Conservation (phyloP, 306 rosid genomes). For the Hippophae gyantsensis region DNA sequence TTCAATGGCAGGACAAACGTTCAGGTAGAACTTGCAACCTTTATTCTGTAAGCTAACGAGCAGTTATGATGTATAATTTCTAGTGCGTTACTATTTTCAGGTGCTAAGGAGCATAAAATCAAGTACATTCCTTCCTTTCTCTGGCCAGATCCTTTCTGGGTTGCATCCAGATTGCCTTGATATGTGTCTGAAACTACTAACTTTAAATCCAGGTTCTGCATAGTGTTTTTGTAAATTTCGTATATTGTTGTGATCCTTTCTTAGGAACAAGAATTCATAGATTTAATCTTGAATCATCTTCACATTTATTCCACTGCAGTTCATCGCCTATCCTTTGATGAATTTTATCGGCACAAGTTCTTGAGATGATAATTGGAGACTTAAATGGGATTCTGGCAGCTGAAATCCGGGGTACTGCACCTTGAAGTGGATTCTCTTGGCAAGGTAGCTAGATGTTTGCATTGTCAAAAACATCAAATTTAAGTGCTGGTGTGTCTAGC, state of each 20-base stretch:
- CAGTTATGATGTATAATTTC: not conserved
- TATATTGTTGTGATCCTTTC: not conserved
- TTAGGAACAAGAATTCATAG: not conserved
- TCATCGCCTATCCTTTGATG: slow-evolving; percentile 44
- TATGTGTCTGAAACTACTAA: slow-evolving; percentile 42
- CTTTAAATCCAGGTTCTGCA: slow-evolving; percentile 44
- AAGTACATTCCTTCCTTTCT: slow-evolving; percentile 43
- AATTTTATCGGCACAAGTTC: slow-evolving; percentile 45
- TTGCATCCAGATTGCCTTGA: slow-evolving; percentile 44
- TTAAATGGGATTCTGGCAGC: not conserved
- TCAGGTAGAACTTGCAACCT: slow-evolving; percentile 30
- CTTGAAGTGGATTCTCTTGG: not conserved
- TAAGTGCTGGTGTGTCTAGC: not conserved
- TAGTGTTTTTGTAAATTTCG: not conserved
- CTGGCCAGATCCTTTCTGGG: slow-evolving; percentile 26
- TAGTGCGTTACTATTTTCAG: slow-evolving; percentile 14
- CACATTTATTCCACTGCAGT: slow-evolving; percentile 23
- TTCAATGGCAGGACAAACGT: slow-evolving; percentile 48
- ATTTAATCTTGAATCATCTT: slow-evolving; percentile 5
- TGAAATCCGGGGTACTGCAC: not conserved
- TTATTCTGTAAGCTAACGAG: not conserved
- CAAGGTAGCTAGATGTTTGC: not conserved
- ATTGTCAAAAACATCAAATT: not conserved
- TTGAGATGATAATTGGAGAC: slow-evolving; percentile 3
- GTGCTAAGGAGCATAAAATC: slow-evolving; percentile 45